These are phyloP conservation scores for Lipomyces lipofer DNA, from an alignment of 805 yeast species.

Conservation along the genomic window DNA sequence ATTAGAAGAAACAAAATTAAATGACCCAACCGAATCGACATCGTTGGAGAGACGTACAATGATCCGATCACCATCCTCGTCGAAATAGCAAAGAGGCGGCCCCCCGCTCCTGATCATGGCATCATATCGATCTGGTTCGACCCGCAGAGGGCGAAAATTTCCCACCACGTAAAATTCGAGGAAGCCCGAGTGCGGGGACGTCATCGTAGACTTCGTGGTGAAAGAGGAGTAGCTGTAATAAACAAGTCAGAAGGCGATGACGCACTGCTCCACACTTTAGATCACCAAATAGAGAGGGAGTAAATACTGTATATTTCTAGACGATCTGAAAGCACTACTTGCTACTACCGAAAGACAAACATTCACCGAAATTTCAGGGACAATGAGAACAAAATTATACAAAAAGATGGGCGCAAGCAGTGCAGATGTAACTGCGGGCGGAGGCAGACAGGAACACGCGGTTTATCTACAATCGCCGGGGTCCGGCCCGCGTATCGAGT, in stretches of 20 bases:
- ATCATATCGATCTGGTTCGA: conserved; percentile 8
- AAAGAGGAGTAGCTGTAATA: background rate
- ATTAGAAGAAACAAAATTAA: background rate
- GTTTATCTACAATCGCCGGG: no score
- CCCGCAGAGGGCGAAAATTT: conserved; percentile 2
- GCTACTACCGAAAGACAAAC: no score
- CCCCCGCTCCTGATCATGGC: conserved; percentile 7
- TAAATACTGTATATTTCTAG: no score
- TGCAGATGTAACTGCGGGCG: no score
- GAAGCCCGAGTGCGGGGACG: background rate
- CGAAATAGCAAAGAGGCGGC: conserved; percentile 21
- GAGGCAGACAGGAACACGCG: no score
- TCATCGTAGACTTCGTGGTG: background rate
- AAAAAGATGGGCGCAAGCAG: no score
- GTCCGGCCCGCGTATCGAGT: background rate
- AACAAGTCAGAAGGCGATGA: conserved; percentile 2
- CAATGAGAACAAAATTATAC: no score
- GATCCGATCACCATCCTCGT: conserved; percentile 26
- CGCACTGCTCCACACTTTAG: no score
- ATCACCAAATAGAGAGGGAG: no score
- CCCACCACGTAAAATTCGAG: conserved; percentile 8
- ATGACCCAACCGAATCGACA: background rate
- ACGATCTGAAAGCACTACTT: no score
- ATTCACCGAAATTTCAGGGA: no score
- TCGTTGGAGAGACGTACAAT: no score